Evolutionary conservation across 495 filamentous ascomycete species (phyloP).

Genomic region (Podospora pseudocomata): DNA sequence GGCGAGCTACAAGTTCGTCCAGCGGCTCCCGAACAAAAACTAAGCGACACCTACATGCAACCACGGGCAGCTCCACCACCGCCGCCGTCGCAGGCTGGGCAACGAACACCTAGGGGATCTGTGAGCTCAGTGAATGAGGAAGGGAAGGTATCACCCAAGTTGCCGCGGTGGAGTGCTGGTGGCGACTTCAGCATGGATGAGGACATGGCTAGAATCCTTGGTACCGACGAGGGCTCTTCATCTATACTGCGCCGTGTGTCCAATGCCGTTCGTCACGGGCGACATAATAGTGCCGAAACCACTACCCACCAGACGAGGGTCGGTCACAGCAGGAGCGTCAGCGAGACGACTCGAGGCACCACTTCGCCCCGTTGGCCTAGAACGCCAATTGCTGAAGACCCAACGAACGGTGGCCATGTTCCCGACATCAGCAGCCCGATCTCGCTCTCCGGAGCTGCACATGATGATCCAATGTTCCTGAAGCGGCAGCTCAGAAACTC

Average conservation of each 20-base stretch:
- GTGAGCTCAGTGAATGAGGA: conserved; percentile 50
- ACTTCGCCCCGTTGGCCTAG: conserved; percentile 63
- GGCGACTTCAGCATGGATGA: conserved; percentile 88
- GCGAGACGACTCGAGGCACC: conserved; percentile 54
- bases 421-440: conserved; percentile 73
- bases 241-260: conserved; percentile 85
- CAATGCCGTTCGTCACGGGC: conserved; percentile 88
- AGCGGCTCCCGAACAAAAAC: conserved; percentile 39
- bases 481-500: conserved; percentile 76
- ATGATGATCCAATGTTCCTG: conserved; percentile 69
- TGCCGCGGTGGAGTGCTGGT: conserved; percentile 68
- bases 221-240: conserved; percentile 61
- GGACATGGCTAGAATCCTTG: conserved; percentile 78
- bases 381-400: conserved; percentile 67
- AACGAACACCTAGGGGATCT: conserved; percentile 53
- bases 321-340: conserved; percentile 52
- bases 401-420: conserved; percentile 39
- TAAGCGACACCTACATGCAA: conserved; percentile 58
- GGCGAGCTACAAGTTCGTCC: conserved; percentile 35
- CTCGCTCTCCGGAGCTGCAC: conserved; percentile 48
- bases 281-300: conserved; percentile 67
- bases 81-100: conserved; percentile 33
- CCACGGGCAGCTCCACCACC: conserved; percentile 60
- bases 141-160: conserved; percentile 63
- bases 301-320: conserved; percentile 40